Evolutionary conservation across 768 basidiomycete genomes (phyloP).

Genomic region (Lentinula raphanica): DNA sequence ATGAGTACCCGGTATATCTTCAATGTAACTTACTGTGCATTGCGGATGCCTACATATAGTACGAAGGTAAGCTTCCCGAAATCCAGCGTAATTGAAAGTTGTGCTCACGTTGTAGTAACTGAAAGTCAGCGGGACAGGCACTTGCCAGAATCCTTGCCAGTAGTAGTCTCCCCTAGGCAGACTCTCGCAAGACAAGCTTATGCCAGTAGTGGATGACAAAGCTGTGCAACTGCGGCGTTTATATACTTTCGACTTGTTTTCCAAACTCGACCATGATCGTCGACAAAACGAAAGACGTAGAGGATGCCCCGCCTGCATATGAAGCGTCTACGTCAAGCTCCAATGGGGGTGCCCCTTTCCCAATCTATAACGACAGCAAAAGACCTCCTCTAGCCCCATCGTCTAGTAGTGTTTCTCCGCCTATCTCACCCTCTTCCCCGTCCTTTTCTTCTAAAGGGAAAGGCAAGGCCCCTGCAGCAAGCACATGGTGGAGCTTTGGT

Average conservation of each 20-base stretch:
- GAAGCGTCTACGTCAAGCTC: background rate
- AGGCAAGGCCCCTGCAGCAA: background rate
- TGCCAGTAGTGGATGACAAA: background rate
- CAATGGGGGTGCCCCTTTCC: background rate
- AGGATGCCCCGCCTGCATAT: slow-evolving; percentile 4
- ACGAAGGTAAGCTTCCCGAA: too few species aligned
- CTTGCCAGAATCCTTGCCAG: too few species aligned
- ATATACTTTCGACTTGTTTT: background rate
- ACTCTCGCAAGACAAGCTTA: too few species aligned
- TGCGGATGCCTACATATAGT: too few species aligned
- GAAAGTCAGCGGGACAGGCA: too few species aligned
- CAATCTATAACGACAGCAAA: background rate
- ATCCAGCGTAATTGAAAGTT: too few species aligned
- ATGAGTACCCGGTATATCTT: too few species aligned
- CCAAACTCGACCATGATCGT: background rate
- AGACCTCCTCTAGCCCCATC: background rate
- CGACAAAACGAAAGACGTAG: background rate
- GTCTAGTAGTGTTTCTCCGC: background rate
- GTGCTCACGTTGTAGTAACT: too few species aligned
- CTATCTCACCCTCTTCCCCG: background rate
- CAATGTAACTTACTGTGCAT: too few species aligned
- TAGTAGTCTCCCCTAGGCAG: too few species aligned
- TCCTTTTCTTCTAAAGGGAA: slow-evolving; percentile 8
- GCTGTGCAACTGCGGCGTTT: background rate
- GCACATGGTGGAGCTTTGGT: slow-evolving; percentile 2